These are phyloP conservation scores for Moesziomyces parantarcticus DNA, from an alignment of 1,284 basidiomycete genomes.

Conservation along the genomic window DNA sequence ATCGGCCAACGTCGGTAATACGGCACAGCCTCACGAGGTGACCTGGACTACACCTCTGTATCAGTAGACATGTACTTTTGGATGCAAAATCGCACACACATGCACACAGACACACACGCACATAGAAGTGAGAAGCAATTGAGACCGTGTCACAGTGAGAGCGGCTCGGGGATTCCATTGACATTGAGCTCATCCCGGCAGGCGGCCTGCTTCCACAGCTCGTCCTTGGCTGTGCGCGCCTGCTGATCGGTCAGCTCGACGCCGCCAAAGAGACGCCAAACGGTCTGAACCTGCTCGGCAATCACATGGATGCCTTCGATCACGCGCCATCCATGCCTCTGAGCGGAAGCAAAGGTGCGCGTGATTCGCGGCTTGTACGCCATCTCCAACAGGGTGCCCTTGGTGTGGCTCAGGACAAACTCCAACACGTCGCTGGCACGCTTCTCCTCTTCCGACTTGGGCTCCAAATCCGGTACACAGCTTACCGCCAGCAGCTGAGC, in stretches of 20 bases:
- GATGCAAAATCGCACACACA: not conserved
- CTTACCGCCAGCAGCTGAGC: constrained; percentile 6
- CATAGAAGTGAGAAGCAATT: too few relatives aligned
- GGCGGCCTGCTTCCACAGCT: constrained; percentile 12
- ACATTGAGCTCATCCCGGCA: constrained; percentile 9
- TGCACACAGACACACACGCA: not conserved
- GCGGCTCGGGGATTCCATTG: constrained; percentile 9
- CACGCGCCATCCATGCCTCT: constrained; percentile 9
- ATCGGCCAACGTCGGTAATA: not conserved
- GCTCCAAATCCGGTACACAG: constrained; percentile 11
- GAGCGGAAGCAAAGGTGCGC: constrained; percentile 5
- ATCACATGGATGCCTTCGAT: constrained; percentile 17
- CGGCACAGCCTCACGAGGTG: not conserved
- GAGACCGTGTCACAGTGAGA: constrained; percentile 3
- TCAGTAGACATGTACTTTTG: not conserved
- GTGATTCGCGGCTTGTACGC: constrained; percentile 16
- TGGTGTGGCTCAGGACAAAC: constrained; percentile 1
- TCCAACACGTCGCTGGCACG: constrained; percentile 11
- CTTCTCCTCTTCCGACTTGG: constrained; percentile 10
- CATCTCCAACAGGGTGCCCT: constrained; percentile 10
- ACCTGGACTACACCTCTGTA: constrained; percentile 8
- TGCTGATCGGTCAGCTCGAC: constrained; percentile 7
- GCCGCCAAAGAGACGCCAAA: constrained; percentile 10
- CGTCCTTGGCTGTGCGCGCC: constrained; percentile 4
- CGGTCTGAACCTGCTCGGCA: constrained; percentile 12